Percentiles rank a stretch among this genome's conserved stretches.
These are phyloP conservation scores for Wickerhamiella vanderwaltii DNA, from an alignment of 805 yeast genomes.

Conservation along the genomic window DNA sequence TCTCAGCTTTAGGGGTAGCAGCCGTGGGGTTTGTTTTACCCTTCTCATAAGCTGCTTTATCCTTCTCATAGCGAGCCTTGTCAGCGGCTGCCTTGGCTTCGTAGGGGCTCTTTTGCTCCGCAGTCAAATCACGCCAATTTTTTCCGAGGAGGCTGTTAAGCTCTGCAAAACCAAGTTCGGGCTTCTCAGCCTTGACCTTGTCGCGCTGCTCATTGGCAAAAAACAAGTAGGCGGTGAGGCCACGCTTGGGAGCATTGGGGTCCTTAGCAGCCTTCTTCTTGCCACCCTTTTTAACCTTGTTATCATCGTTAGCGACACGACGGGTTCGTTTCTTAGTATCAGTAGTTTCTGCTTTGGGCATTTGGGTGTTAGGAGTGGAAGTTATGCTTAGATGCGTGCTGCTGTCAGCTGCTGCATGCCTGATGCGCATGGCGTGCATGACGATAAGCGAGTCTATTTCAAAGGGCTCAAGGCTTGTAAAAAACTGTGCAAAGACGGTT, in stretches of 20 bases:
- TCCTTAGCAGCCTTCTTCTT: conserved; percentile 23
- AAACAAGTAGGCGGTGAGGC: conserved; percentile 96
- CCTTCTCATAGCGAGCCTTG: conserved; percentile 94
- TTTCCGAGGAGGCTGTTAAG: conserved; percentile 93
- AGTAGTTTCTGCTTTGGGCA: conserved; percentile 20
- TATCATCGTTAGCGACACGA: conserved; percentile 10
- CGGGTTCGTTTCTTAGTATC: conserved; percentile 16
- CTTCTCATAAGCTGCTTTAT: conserved; percentile 66
- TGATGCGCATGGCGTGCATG: conserved; percentile 5
- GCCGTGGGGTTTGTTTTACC: too few species aligned
- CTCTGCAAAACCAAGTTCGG: conserved; percentile 87
- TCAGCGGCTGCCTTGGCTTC: conserved; percentile 89
- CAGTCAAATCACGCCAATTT: conserved; percentile 83
- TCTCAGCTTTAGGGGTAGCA: not conserved
- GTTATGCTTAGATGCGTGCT: conserved; percentile 3
- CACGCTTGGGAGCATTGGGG: conserved; percentile 97
- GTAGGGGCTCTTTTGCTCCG: conserved; percentile 78
- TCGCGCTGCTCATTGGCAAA: conserved; percentile 97
- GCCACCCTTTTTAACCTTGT: conserved; percentile 15
- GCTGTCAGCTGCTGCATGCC: conserved; percentile 6
- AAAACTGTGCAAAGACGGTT: too few species aligned
- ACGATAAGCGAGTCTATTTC: not conserved
- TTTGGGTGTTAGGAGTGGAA: conserved; percentile 6
- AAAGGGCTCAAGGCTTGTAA: too few species aligned
- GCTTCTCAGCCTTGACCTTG: conserved; percentile 88